These are phyloP conservation scores for Collybiopsis confluens DNA, from an alignment of 768 basidiomycete species.

Conservation along the genomic window DNA sequence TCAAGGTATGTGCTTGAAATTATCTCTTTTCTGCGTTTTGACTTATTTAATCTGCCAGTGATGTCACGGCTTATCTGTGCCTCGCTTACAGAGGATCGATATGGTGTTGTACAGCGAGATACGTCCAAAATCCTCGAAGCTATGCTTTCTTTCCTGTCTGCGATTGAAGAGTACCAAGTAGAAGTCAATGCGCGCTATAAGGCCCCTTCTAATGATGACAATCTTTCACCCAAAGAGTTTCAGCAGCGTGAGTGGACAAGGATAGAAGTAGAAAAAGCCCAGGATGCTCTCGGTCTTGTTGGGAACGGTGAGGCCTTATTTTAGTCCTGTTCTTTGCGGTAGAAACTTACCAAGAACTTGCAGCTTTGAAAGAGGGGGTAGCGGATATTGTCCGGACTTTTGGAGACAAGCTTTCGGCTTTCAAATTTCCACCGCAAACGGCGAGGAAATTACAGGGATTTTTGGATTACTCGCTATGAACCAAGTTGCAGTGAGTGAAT, in stretches of 20 bases:
- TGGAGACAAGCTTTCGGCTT: slow-evolving; percentile 68
- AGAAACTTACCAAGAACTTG: background rate
- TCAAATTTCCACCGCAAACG: slow-evolving; percentile 70
- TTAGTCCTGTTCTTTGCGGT: background rate
- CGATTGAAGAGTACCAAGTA: slow-evolving; percentile 59
- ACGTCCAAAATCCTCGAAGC: slow-evolving; percentile 81
- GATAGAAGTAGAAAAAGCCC: slow-evolving; percentile 51
- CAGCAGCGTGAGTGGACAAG: slow-evolving; percentile 32
- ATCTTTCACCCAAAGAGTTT: slow-evolving; percentile 29
- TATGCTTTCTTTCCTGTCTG: slow-evolving; percentile 59
- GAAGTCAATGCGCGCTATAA: slow-evolving; percentile 43
- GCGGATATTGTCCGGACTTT: slow-evolving; percentile 68
- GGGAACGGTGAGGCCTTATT: slow-evolving; percentile 53
- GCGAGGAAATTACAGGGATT: slow-evolving; percentile 68
- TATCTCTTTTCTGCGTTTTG: slow-evolving; percentile 2
- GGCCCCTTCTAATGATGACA: slow-evolving; percentile 31
- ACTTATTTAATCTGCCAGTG: slow-evolving; percentile 32
- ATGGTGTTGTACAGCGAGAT: slow-evolving; percentile 81
- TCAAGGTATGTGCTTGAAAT: slow-evolving; percentile 43
- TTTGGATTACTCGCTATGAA: slow-evolving; percentile 68
- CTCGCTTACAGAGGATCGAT: slow-evolving; percentile 76
- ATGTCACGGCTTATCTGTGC: slow-evolving; percentile 64
- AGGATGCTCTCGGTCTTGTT: slow-evolving; percentile 49
- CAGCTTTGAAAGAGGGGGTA: slow-evolving; percentile 66
- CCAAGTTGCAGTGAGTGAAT: no score